Base-by-base conservation (phyloP, 1,284 basidiomycete species). In the Fistulinella cinereoalba region DNA sequence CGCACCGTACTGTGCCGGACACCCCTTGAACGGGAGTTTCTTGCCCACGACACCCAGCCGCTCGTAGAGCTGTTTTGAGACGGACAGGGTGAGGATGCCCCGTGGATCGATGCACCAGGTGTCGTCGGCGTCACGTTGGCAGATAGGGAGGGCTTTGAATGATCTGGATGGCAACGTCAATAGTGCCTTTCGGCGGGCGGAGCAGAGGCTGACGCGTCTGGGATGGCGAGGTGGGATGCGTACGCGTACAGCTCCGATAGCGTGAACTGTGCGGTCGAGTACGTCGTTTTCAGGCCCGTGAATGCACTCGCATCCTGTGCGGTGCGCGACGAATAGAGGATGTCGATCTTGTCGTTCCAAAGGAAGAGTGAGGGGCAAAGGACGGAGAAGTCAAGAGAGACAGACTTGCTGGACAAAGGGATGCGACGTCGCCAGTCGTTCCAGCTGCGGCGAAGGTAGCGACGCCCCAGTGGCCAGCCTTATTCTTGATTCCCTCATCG, bases 71-170 rank as follows among this genome's bases (percentile, higher is more conserved):
- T 68, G 64, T 57, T 78, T 79, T 23, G 71, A 67, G 4, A 81
- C 69, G n/a, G 67, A 75, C 16, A 85, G 58, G 0, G 78, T 78
- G 46, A 87, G 64, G 21, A 78, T 49, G 3, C 79, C 79, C 10
- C 78, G 72, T 2, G 73, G 65, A 54, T 85, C 83, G 37, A 85
- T 68, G 55, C 79, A 81, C 85, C 85, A 87, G 2, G 69, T 71
- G 48, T 84, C 81, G 32, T 79, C 75, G 21, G 60, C 56, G 22
- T 68, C 56, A 5, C 57, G 28, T 4, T 66, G 61, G 3, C 3
- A 8, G 3, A 70, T 56, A 25, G 73, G 69, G 13, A 73, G 37
- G 36, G 66, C 65, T 31, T 58, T 65, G 44, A 76, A 56, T n/a
- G 56, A 54, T 38, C 71, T 73, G 37, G 15, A n/a, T 27, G 25